Evolutionary conservation across 139 green algal genomes (phyloP).

Genomic region (Eudorina sp.): DNA sequence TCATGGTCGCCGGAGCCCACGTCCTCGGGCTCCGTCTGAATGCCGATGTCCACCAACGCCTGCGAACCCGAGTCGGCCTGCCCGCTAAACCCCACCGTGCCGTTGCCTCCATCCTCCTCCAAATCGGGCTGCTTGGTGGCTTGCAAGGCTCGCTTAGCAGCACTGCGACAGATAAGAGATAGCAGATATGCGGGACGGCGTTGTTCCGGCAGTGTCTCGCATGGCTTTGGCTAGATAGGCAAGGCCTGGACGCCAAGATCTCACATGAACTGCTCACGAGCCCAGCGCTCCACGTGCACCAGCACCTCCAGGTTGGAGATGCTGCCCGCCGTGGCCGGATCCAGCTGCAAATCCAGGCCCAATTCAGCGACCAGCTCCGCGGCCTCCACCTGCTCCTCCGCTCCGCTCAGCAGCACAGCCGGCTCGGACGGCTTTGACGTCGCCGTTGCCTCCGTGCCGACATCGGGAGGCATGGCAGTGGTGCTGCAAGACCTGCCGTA

Average conservation of each 20-base stretch:
- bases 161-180: not conserved
- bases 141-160: not conserved
- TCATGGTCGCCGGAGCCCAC: not conserved
- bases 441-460: too few relatives aligned
- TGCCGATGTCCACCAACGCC: not conserved
- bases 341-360: not conserved
- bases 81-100: not conserved
- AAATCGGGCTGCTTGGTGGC: not conserved
- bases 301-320: slow-evolving; percentile 10
- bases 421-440: too few relatives aligned
- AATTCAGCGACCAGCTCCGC: not conserved
- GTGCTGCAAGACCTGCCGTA: slow-evolving; percentile 11
- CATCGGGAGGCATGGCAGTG: too few relatives aligned
- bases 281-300: slow-evolving; percentile 8
- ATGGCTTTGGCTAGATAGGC: not conserved
- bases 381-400: not conserved
- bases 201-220: not conserved
- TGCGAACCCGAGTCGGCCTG: not conserved
- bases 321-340: not conserved
- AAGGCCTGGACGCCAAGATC: not conserved
- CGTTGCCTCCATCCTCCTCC: not conserved
- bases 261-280: slow-evolving; percentile 27
- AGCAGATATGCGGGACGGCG: too few relatives aligned
- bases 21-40: slow-evolving; percentile 24
- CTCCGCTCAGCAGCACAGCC: too few relatives aligned